phyloP scores from a whole-genome alignment of 116 monocot genomes.

The Thalassia testudinum region DNA sequence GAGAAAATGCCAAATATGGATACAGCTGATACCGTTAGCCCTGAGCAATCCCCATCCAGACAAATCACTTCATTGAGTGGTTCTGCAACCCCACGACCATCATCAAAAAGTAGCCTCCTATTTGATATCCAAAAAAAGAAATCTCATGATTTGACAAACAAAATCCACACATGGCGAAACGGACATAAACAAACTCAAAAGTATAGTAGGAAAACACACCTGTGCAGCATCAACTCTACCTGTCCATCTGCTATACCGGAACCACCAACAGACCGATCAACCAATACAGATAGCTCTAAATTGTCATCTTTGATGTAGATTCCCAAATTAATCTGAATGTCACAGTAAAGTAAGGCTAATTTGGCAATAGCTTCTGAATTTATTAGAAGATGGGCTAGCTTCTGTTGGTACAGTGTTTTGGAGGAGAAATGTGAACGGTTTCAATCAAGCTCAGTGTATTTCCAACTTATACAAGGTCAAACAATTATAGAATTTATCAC shows the following conservation, averaged over 20 bases:
- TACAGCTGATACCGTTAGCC: slow-evolving; percentile 46
- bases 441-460: too few species aligned
- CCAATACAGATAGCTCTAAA: slow-evolving; percentile 73
- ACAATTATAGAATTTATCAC: too few species aligned
- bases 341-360: not conserved
- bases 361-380: too few species aligned
- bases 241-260: slow-evolving; percentile 84
- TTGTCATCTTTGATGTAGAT: slow-evolving; percentile 57
- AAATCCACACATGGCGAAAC: not conserved
- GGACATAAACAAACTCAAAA: not conserved
- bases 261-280: slow-evolving; percentile 85
- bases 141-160: not conserved
- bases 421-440: too few species aligned
- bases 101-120: slow-evolving; percentile 88
- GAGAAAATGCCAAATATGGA: too few species aligned
- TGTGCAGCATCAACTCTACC: slow-evolving; percentile 90
- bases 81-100: slow-evolving; percentile 87
- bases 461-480: too few species aligned
- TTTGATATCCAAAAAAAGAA: not conserved
- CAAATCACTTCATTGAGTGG: slow-evolving; percentile 76
- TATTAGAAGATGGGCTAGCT: too few species aligned
- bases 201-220: slow-evolving; percentile 23
- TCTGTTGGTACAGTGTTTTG: too few species aligned
- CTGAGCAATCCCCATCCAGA: slow-evolving; percentile 33
- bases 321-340: slow-evolving; percentile 72